Percentiles rank a stretch among this genome's conserved stretches.
Conservation (phyloP, 768 basidiomycete genomes). For the Boletus pseudo-olivaceus region DNA sequence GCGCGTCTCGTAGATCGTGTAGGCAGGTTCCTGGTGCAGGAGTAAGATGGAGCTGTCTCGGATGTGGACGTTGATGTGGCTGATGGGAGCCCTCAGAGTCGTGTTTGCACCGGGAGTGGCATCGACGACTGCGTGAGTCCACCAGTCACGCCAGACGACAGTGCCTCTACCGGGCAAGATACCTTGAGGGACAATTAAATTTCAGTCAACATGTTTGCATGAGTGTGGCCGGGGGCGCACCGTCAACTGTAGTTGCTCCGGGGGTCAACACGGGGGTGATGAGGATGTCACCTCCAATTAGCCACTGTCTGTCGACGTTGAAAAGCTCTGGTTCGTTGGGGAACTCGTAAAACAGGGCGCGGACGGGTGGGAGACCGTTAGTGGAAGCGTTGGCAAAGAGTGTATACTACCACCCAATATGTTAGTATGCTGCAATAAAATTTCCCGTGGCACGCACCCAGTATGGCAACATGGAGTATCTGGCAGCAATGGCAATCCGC, state of each 20-base stretch:
- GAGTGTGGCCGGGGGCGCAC: constrained; percentile 31
- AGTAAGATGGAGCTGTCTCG: constrained; percentile 67
- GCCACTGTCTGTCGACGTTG: constrained; percentile 62
- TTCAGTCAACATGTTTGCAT: background rate
- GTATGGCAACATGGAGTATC: constrained; percentile 73
- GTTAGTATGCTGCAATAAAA: background rate
- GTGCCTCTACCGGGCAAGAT: constrained; percentile 61
- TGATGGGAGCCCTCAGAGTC: constrained; percentile 62
- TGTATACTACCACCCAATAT: constrained; percentile 49
- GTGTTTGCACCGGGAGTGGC: constrained; percentile 39
- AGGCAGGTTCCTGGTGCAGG: constrained; percentile 57
- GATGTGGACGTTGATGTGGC: constrained; percentile 74
- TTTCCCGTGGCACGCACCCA: constrained; percentile 49
- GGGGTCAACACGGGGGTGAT: constrained; percentile 74
- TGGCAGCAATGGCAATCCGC: constrained; percentile 62
- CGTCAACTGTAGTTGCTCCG: constrained; percentile 64
- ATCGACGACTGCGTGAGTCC: constrained; percentile 56
- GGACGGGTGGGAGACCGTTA: constrained; percentile 65
- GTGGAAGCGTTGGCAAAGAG: constrained; percentile 67
- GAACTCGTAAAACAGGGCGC: constrained; percentile 78
- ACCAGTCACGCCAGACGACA: constrained; percentile 71
- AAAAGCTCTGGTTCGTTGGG: constrained; percentile 65
- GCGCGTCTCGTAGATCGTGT: constrained; percentile 66
- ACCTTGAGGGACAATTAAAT: constrained; percentile 34
- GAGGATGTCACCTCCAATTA: constrained; percentile 67